Conservation (phyloP, 352 stramenopile genomes). For the Phytopythium boreale region DNA sequence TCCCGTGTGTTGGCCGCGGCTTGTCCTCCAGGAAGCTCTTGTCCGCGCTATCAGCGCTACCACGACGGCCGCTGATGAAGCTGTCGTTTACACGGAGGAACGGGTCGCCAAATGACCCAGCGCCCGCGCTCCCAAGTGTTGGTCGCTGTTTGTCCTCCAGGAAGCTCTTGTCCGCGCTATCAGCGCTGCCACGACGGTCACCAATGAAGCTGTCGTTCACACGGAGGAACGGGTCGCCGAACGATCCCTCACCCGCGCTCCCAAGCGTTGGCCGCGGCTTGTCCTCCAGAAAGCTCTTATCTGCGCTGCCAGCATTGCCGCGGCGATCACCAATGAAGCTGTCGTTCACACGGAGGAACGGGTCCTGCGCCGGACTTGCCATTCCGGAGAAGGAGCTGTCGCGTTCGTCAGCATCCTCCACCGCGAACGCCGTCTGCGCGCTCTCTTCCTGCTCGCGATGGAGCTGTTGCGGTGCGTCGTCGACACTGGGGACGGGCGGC, state of each 20-base stretch:
- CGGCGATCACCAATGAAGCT: conserved; percentile 6
- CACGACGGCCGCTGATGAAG: neutral
- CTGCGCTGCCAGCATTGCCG: neutral
- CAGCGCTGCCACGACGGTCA: neutral
- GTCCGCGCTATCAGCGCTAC: conserved; percentile 1
- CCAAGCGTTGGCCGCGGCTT: neutral
- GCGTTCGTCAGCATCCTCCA: neutral
- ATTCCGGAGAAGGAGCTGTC: neutral
- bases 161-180: neutral
- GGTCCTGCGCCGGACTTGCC: neutral
- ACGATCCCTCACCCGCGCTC: neutral
- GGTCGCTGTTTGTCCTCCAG: neutral
- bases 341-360: conserved; percentile 6
- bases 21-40: conserved; percentile 9
- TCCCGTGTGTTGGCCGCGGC: neutral
- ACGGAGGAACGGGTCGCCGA: neutral
- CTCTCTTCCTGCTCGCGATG: neutral
- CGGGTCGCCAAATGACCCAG: neutral
- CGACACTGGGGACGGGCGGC: neutral
- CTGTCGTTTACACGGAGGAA: conserved; percentile 11
- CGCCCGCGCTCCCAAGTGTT: neutral
- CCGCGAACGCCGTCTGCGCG: neutral
- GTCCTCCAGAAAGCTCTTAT: conserved; percentile 8
- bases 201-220: neutral
- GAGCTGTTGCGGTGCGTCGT: neutral